Evolutionary conservation across 345 rosid species (phyloP).

Genomic region (Camelina sativa): DNA sequence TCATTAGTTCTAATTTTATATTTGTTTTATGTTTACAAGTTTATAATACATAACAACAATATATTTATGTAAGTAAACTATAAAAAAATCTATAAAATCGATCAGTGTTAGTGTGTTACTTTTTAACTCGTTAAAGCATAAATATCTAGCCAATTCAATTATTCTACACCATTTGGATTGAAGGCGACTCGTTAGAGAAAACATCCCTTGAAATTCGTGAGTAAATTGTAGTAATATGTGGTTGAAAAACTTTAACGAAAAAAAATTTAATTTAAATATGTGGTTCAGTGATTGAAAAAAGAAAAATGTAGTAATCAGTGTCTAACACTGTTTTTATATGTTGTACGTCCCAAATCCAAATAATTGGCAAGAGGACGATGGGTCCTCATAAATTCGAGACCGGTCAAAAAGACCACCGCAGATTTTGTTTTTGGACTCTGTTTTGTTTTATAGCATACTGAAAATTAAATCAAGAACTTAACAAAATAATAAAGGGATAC

Average conservation of each 20-base stretch:
- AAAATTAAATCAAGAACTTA: background rate
- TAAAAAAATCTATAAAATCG: background rate
- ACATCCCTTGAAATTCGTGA: conserved; percentile 19
- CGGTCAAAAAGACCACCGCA: conserved; percentile 33
- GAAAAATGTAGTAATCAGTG: conserved; percentile 9
- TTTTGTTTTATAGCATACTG: conserved; percentile 14
- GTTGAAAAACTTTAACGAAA: background rate
- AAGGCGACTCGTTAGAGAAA: conserved; percentile 16
- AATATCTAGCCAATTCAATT: background rate
- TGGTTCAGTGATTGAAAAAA: background rate
- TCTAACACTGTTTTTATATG: conserved; percentile 18
- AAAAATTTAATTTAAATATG: background rate
- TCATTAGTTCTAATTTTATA: too few relatives aligned
- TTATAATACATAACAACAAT: too few relatives aligned
- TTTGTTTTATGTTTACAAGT: too few relatives aligned
- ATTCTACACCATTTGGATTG: background rate
- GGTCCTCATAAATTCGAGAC: conserved; percentile 31
- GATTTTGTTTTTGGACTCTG: conserved; percentile 7
- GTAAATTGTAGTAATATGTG: conserved; percentile 21
- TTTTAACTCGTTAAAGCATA: background rate
- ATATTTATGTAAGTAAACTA: background rate
- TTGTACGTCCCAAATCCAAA: conserved; percentile 34
- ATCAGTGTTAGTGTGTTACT: background rate
- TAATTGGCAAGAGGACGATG: conserved; percentile 25
- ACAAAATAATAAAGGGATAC: background rate